phyloP scores from a whole-genome alignment of 495 filamentous ascomycete genomes.

The Neurospora sp. region DNA sequence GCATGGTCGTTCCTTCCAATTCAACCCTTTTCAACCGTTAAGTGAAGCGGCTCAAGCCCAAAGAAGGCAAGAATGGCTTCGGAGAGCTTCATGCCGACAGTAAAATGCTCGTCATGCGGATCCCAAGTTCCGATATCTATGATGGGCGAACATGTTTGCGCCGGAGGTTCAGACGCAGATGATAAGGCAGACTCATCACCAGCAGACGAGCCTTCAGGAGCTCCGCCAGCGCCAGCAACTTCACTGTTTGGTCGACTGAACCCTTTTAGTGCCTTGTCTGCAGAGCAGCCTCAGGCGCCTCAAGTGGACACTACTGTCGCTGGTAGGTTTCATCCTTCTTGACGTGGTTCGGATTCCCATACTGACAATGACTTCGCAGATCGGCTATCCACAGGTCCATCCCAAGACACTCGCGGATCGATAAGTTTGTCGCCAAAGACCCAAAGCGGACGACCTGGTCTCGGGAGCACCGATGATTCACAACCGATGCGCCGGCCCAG shows the following conservation, averaged over 20 bases:
- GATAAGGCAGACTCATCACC: slow-evolving; percentile 18
- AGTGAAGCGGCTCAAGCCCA: slow-evolving; percentile 8
- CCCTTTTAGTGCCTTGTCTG: slow-evolving; percentile 15
- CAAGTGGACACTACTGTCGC: slow-evolving; percentile 47
- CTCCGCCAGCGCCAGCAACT: slow-evolving; percentile 19
- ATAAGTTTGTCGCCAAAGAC: slow-evolving; percentile 48
- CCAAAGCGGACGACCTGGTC: slow-evolving; percentile 28
- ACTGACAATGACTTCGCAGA: slow-evolving; percentile 40
- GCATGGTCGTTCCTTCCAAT: not conserved
- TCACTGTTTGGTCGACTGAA: slow-evolving; percentile 32
- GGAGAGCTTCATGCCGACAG: slow-evolving; percentile 69
- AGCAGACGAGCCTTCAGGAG: slow-evolving; percentile 16
- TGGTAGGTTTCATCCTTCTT: slow-evolving; percentile 34
- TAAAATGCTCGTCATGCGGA: slow-evolving; percentile 92
- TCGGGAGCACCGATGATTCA: slow-evolving; percentile 25
- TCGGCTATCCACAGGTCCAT: slow-evolving; percentile 46
- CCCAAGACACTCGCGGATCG: slow-evolving; percentile 51
- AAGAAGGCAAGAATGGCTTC: slow-evolving; percentile 41
- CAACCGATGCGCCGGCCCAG: slow-evolving; percentile 10
- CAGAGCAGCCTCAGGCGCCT: slow-evolving; percentile 27
- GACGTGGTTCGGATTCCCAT: slow-evolving; percentile 1
- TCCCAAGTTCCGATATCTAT: slow-evolving; percentile 75
- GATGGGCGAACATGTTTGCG: slow-evolving; percentile 87
- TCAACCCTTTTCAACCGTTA: slow-evolving; percentile 1
- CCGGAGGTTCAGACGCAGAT: slow-evolving; percentile 24